Percentiles rank a stretch among this genome's conserved stretches.
These are phyloP conservation scores for Cinchona pubescens DNA, from an alignment of 257 asterid genomes.

Conservation along the genomic window DNA sequence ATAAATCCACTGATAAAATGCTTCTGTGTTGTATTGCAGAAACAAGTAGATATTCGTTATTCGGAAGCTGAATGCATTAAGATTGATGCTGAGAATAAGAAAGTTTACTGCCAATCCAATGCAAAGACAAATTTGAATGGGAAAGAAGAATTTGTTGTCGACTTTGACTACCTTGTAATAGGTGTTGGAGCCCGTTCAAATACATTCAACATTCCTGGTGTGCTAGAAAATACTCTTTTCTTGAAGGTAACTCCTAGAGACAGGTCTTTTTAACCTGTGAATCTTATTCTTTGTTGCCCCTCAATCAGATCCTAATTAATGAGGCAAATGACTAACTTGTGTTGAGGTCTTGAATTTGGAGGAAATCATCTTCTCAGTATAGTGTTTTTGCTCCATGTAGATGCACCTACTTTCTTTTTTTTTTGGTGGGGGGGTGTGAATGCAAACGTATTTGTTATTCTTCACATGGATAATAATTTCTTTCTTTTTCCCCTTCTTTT, in stretches of 20 bases:
- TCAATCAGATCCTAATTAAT: background rate
- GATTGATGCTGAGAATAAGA: constrained; percentile 67
- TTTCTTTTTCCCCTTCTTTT: background rate
- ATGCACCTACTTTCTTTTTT: background rate
- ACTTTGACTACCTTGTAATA: constrained; percentile 91
- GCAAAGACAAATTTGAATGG: constrained; percentile 41
- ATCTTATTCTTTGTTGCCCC: background rate
- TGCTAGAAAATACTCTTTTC: constrained; percentile 82
- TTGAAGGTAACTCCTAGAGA: constrained; percentile 57
- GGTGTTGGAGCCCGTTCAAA: constrained; percentile 84
- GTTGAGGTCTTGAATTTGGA: background rate
- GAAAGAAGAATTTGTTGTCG: constrained; percentile 73
- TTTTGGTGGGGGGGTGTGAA: background rate
- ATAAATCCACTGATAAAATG: background rate
- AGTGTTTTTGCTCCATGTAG: background rate
- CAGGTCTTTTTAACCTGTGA: background rate
- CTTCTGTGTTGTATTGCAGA: constrained; percentile 46
- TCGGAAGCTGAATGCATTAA: constrained; percentile 90
- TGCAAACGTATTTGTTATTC: background rate
- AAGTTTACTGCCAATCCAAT: constrained; percentile 78
- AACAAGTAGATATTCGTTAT: constrained; percentile 50
- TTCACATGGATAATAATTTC: background rate
- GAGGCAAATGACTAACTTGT: background rate
- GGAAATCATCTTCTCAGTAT: background rate
- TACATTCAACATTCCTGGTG: constrained; percentile 96